Conservation (phyloP, 1,284 basidiomycete species). For the Microbotryum scabiosae region DNA sequence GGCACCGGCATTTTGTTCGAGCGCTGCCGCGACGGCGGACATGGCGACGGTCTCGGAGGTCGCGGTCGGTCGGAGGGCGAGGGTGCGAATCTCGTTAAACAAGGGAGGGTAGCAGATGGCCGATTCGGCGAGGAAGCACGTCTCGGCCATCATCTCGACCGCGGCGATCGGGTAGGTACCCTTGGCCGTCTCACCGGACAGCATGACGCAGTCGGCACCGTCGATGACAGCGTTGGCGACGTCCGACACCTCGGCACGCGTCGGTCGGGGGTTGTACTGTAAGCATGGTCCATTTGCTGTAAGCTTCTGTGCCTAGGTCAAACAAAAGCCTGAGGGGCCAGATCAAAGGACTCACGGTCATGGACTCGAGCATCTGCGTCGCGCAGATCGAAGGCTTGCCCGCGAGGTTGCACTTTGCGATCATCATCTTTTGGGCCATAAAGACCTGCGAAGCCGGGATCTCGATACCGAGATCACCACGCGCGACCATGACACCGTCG, state of each 20-base stretch:
- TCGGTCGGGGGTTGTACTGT: conserved; percentile 83
- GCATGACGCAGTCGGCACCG: conserved; percentile 96
- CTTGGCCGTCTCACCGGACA: conserved; percentile 96
- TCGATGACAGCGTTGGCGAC: conserved; percentile 96
- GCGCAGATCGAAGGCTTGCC: conserved; percentile 98
- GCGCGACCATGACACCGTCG: conserved; percentile 97
- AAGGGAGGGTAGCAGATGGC: conserved; percentile 88
- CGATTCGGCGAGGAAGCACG: conserved; percentile 84
- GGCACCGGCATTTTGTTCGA: conserved; percentile 84
- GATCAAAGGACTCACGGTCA: conserved; percentile 60
- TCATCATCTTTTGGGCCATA: conserved; percentile 99
- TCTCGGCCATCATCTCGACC: conserved; percentile 99
- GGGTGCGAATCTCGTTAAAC: conserved; percentile 69
- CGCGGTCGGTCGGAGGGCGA: conserved; percentile 75
- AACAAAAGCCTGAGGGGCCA: conserved; percentile 23
- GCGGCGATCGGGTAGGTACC: conserved; percentile 88
- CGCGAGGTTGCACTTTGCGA: conserved; percentile 90
- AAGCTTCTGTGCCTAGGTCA: conserved; percentile 5
- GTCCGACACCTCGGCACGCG: conserved; percentile 93
- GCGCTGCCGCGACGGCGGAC: conserved; percentile 86
- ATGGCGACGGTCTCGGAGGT: conserved; percentile 90
- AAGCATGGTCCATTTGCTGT: not conserved
- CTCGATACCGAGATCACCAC: conserved; percentile 95
- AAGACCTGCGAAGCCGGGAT: conserved; percentile 97
- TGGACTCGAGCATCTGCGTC: conserved; percentile 99